Evolutionary conservation across 2,329 filamentous ascomycete genomes (phyloP).

Genomic region (Scedosporium dehoogii): DNA sequence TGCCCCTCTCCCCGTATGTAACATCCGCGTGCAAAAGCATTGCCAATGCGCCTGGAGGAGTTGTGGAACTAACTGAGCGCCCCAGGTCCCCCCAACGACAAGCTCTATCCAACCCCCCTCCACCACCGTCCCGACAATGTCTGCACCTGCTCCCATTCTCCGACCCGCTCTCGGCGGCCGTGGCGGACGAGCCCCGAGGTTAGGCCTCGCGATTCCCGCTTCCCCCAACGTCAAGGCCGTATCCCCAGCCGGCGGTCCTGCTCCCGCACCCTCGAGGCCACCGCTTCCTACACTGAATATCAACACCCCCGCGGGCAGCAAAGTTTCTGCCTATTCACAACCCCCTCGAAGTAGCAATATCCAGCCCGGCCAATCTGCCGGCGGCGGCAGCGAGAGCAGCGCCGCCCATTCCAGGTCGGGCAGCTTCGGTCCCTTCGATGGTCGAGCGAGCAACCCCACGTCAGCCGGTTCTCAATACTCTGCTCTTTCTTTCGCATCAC

Average conservation of each 20-base stretch:
- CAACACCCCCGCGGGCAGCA: conserved; percentile 80
- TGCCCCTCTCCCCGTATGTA: conserved; percentile 6
- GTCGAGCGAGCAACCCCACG: conserved; percentile 67
- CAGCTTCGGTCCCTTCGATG: conserved; percentile 70
- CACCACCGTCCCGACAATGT: conserved; percentile 48
- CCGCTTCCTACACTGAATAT: conserved; percentile 71
- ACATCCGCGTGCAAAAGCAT: not conserved
- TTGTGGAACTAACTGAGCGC: not conserved
- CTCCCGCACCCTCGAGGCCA: conserved; percentile 28
- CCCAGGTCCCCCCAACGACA: conserved; percentile 18
- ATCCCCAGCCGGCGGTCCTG: conserved; percentile 11
- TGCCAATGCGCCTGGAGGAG: not conserved
- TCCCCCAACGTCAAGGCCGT: conserved; percentile 76
- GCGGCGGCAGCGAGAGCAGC: conserved; percentile 71
- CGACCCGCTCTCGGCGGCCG: conserved; percentile 69
- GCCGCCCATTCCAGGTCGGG: conserved; percentile 71
- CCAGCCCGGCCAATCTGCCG: conserved; percentile 55
- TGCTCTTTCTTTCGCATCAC: conserved; percentile 67
- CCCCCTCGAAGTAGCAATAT: conserved; percentile 9
- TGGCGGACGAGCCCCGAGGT: conserved; percentile 58
- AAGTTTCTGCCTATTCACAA: conserved; percentile 57
- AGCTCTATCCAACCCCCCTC: conserved; percentile 13
- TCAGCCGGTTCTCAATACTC: conserved; percentile 85
- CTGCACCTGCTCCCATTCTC: conserved; percentile 69
- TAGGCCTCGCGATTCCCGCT: conserved; percentile 83